Conservation (phyloP, 1,284 basidiomycete genomes). For the Neotropicomus parvogracilis region DNA sequence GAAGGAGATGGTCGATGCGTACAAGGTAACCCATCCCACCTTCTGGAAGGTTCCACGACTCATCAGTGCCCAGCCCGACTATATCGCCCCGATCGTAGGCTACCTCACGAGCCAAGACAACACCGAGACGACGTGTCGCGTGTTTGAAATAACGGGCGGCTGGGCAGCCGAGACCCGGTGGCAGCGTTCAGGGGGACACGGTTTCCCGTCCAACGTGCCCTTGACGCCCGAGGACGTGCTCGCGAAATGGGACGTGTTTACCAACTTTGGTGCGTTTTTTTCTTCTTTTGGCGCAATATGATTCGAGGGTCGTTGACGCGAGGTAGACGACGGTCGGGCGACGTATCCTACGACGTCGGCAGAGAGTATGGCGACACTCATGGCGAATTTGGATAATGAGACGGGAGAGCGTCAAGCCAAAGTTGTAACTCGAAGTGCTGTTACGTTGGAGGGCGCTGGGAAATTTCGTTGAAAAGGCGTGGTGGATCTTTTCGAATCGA, state of each 20-base stretch:
- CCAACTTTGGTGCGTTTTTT: slow-evolving; percentile 66
- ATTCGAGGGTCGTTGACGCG: not conserved
- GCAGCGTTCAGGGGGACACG: slow-evolving; percentile 86
- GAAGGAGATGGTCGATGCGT: slow-evolving; percentile 90
- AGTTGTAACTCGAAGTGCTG: slow-evolving; percentile 47
- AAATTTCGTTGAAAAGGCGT: no score
- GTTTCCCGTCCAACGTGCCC: slow-evolving; percentile 78
- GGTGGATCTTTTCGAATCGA: no score
- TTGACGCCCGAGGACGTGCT: slow-evolving; percentile 78
- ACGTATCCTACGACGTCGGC: slow-evolving; percentile 71
- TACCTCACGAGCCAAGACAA: slow-evolving; percentile 87
- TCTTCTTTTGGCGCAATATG: no score
- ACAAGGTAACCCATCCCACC: slow-evolving; percentile 56
- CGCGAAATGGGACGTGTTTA: slow-evolving; percentile 78
- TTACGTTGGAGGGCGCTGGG: no score
- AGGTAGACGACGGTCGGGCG: slow-evolving; percentile 66
- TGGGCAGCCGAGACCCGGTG: slow-evolving; percentile 93
- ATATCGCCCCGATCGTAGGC: slow-evolving; percentile 87
- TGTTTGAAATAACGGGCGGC: slow-evolving; percentile 91
- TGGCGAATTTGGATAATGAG: slow-evolving; percentile 79
- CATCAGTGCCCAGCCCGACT: slow-evolving; percentile 68
- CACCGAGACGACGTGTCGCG: slow-evolving; percentile 65
- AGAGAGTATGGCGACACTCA: slow-evolving; percentile 75
- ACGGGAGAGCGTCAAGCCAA: slow-evolving; percentile 41
- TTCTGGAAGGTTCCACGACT: not conserved